Conservation (phyloP, 2,329 filamentous ascomycete genomes). For the Pseudogymnoascus sp. region DNA sequence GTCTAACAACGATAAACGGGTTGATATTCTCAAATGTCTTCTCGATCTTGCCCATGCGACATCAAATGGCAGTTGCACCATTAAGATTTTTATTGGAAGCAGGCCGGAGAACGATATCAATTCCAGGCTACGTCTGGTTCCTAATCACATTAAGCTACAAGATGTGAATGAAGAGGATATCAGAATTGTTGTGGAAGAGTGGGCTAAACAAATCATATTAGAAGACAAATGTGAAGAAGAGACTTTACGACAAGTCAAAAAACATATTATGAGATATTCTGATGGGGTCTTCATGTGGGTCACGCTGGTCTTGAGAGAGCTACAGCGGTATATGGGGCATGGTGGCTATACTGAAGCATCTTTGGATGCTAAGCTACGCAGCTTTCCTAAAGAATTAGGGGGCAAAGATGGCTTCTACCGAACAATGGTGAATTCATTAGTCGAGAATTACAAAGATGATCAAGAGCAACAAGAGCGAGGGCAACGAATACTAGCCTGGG, state of each 20-base stretch:
- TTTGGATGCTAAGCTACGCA: background rate
- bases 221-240: background rate
- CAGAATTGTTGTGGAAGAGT: background rate
- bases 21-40: conserved; percentile 10
- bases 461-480: background rate
- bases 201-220: background rate
- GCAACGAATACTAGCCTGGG: background rate
- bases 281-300: background rate
- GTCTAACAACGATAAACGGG: conserved; percentile 11
- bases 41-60: background rate
- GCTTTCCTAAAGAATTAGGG: background rate
- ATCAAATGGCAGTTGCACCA: background rate
- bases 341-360: background rate
- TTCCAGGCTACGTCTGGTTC: background rate
- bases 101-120: background rate
- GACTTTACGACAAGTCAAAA: background rate
- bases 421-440: background rate
- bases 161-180: background rate
- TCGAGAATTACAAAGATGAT: background rate
- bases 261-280: background rate
- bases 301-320: background rate
- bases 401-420: background rate
- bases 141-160: background rate
- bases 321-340: background rate
- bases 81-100: background rate